phyloP scores from a whole-genome alignment of 371 early-diverging fungal species.

The Mortierella sp. region DNA sequence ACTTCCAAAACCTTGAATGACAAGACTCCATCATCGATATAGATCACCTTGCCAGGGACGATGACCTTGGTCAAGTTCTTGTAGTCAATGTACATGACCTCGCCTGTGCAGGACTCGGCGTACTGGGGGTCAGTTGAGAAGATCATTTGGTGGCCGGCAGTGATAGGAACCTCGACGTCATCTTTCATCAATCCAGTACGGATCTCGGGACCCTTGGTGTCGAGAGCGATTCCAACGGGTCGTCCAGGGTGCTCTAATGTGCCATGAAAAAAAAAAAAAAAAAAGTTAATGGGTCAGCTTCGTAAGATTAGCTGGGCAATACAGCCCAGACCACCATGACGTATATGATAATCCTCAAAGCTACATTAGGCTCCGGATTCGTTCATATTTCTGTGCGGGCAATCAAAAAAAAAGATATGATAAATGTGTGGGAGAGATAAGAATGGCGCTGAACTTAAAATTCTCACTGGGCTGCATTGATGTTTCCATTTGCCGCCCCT shows the following conservation, averaged over 20 bases:
- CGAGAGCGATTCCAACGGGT: conserved; percentile 89
- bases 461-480: neutral
- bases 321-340: neutral
- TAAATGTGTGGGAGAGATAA: conserved; percentile 7
- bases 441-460: neutral
- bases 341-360: neutral
- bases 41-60: conserved; percentile 86
- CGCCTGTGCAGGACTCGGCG: conserved; percentile 71
- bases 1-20: conserved; percentile 84
- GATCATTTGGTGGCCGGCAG: conserved; percentile 83
- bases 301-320: neutral
- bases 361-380: neutral
- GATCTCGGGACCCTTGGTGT: conserved; percentile 92
- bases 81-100: conserved; percentile 90
- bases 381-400: neutral
- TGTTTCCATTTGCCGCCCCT: neutral
- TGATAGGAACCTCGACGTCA: conserved; percentile 74
- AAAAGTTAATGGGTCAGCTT: neutral
- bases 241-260: conserved; percentile 70
- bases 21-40: conserved; percentile 89
- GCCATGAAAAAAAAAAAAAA: neutral
- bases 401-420: neutral
- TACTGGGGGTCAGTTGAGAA: conserved; percentile 85
- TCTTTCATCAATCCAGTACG: conserved; percentile 83
- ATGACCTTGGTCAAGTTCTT: conserved; percentile 87